Evolutionary conservation across 2,329 filamentous ascomycete species (phyloP).

Genomic region (Pseudogymnoascus sp.): DNA sequence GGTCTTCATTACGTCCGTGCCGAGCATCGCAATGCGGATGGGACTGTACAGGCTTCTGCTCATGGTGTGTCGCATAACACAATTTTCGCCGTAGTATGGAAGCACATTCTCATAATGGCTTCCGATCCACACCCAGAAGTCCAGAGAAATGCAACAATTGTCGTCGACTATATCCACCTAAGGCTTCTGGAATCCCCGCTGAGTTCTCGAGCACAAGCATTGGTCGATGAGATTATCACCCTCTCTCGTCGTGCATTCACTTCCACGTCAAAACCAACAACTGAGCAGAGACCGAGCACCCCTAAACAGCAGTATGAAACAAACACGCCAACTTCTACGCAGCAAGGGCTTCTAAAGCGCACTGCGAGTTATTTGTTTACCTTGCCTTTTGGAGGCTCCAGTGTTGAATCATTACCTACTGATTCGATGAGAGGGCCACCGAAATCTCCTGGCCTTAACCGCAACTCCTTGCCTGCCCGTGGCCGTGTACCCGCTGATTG

Average conservation of each 20-base stretch:
- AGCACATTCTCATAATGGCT: constrained; percentile 79
- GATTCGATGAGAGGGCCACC: constrained; percentile 20
- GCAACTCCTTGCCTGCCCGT: constrained; percentile 24
- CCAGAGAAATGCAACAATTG: constrained; percentile 70
- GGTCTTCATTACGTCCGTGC: constrained; percentile 52
- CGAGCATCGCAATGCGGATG: constrained; percentile 47
- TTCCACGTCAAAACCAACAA: constrained; percentile 21
- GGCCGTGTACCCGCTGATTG: constrained; percentile 47
- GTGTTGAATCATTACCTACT: constrained; percentile 23
- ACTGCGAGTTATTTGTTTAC: constrained; percentile 57
- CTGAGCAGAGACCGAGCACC: constrained; percentile 25
- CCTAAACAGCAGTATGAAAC: constrained; percentile 24
- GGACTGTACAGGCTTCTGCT: constrained; percentile 46
- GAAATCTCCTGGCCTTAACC: constrained; percentile 23
- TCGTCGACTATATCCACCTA: constrained; percentile 78
- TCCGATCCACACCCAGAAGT: constrained; percentile 94
- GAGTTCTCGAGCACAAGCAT: constrained; percentile 56
- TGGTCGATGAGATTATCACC: constrained; percentile 65
- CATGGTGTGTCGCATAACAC: constrained; percentile 71
- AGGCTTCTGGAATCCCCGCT: constrained; percentile 69
- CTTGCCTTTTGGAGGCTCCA: constrained; percentile 37
- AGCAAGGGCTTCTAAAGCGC: constrained; percentile 51
- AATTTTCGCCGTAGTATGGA: constrained; percentile 89
- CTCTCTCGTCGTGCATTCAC: constrained; percentile 40
- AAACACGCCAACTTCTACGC: constrained; percentile 38